phyloP scores from a whole-genome alignment of 2,329 filamentous ascomycete species.

The Sporothrix brasiliensis region DNA sequence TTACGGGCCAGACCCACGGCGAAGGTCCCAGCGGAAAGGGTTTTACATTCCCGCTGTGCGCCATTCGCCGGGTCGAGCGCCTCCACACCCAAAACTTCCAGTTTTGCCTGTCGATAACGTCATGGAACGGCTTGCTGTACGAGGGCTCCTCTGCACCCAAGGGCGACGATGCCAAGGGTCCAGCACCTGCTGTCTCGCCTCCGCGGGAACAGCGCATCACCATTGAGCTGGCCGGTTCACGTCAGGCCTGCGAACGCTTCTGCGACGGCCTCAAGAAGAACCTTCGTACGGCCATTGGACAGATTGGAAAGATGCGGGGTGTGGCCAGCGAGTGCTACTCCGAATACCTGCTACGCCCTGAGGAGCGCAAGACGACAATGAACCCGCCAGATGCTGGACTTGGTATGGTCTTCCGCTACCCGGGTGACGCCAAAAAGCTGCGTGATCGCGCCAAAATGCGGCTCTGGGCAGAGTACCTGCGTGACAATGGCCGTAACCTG shows the following conservation, averaged over 20 bases:
- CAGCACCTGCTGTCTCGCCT: neutral
- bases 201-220: slow-evolving; percentile 80
- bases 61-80: slow-evolving; percentile 87
- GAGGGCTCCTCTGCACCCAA: slow-evolving; percentile 51
- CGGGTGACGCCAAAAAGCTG: slow-evolving; percentile 90
- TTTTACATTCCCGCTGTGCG: slow-evolving; percentile 90
- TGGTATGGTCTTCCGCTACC: slow-evolving; percentile 90
- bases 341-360: slow-evolving; percentile 72
- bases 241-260: slow-evolving; percentile 89
- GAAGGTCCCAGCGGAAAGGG: slow-evolving; percentile 92
- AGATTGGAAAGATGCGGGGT: slow-evolving; percentile 79
- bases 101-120: slow-evolving; percentile 92
- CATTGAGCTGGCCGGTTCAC: slow-evolving; percentile 84
- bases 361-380: slow-evolving; percentile 63
- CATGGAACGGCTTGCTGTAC: slow-evolving; percentile 78
- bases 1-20: slow-evolving; percentile 90
- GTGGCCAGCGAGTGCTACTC: slow-evolving; percentile 88
- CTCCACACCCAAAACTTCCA: slow-evolving; percentile 87
- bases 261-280: slow-evolving; percentile 94
- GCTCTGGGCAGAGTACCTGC: slow-evolving; percentile 93
- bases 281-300: slow-evolving; percentile 81
- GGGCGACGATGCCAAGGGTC: slow-evolving; percentile 46
- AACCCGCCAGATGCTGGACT: slow-evolving; percentile 87
- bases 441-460: slow-evolving; percentile 96
- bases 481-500: slow-evolving; percentile 91